Evolutionary conservation across 768 basidiomycete genomes (phyloP).

Genomic region (Phanerodontia chrysosporium): DNA sequence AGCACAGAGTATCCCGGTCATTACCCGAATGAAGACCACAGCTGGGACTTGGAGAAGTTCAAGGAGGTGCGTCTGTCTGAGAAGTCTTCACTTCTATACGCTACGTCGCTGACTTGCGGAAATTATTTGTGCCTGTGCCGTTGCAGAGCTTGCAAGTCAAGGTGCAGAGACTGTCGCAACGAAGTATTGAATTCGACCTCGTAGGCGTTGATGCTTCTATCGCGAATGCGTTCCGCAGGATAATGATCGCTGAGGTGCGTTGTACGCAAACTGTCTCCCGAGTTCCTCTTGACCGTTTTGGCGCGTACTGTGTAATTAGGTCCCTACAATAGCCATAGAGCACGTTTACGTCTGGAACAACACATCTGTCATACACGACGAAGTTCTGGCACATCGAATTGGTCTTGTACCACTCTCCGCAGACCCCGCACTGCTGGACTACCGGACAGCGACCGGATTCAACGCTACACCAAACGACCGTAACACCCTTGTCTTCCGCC

Average conservation of each 20-base stretch:
- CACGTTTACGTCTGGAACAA: constrained; percentile 92
- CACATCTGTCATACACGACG: constrained; percentile 90
- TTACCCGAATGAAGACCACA: constrained; percentile 77
- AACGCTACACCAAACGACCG: constrained; percentile 75
- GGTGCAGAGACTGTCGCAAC: constrained; percentile 74
- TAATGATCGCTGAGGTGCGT: constrained; percentile 88
- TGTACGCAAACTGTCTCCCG: neutral
- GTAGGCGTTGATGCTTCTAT: constrained; percentile 95
- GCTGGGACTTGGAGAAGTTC: constrained; percentile 78
- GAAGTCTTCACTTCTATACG: neutral
- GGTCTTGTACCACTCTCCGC: constrained; percentile 88
- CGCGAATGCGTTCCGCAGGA: constrained; percentile 90
- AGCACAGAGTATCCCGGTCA: constrained; percentile 91
- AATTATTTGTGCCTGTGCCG: constrained; percentile 30
- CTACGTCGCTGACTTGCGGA: too few relatives aligned
- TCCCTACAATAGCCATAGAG: constrained; percentile 89
- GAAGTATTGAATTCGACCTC: constrained; percentile 90
- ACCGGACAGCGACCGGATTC: constrained; percentile 34
- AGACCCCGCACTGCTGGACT: constrained; percentile 72
- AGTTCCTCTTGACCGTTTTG: neutral
- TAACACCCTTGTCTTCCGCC: constrained; percentile 85
- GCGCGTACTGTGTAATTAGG: constrained; percentile 39
- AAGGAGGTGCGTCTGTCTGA: constrained; percentile 53
- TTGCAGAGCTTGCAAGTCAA: constrained; percentile 72
- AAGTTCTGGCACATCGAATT: constrained; percentile 88